These are phyloP conservation scores for Amphibolis antarctica DNA, from an alignment of 106 monocot genomes.

Conservation along the genomic window DNA sequence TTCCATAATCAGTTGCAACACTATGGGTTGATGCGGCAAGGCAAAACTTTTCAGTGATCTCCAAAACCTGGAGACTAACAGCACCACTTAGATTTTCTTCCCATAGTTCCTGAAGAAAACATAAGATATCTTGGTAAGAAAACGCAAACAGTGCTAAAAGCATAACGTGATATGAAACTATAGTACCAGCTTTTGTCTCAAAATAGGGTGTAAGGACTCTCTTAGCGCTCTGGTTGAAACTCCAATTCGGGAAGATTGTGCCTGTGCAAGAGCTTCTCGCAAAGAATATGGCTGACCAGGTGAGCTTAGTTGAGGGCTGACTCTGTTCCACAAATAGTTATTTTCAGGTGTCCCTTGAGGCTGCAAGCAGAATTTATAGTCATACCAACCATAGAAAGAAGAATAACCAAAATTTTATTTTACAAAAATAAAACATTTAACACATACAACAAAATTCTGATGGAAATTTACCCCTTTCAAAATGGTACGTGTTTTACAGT, in stretches of 20 bases:
- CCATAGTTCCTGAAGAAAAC: slow-evolving; percentile 78
- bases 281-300: slow-evolving; percentile 98
- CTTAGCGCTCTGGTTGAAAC: slow-evolving; percentile 72
- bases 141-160: not conserved
- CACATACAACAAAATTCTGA: no score
- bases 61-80: slow-evolving; percentile 86
- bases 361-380: slow-evolving; percentile 23
- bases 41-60: slow-evolving; percentile 81
- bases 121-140: not conserved
- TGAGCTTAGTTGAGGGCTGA: slow-evolving; percentile 89
- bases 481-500: no score
- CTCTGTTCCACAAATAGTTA: slow-evolving; percentile 87
- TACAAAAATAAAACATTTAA: no score
- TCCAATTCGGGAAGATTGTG: slow-evolving; percentile 94
- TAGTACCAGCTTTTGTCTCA: slow-evolving; percentile 88
- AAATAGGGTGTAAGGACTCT: slow-evolving; percentile 86
- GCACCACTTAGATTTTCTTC: slow-evolving; percentile 95
- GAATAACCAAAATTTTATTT: not conserved
- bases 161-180: not conserved
- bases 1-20: slow-evolving; percentile 90
- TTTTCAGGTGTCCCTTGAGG: slow-evolving; percentile 90
- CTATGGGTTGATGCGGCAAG: slow-evolving; percentile 55
- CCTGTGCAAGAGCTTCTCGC: slow-evolving; percentile 97
- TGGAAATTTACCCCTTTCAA: no score
- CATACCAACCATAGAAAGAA: not conserved